Evolutionary conservation across 108 stramenopile species (phyloP), one percentile per base, ranked within the genome.

Genomic region (Pseudonitzschia multiseries): DNA sequence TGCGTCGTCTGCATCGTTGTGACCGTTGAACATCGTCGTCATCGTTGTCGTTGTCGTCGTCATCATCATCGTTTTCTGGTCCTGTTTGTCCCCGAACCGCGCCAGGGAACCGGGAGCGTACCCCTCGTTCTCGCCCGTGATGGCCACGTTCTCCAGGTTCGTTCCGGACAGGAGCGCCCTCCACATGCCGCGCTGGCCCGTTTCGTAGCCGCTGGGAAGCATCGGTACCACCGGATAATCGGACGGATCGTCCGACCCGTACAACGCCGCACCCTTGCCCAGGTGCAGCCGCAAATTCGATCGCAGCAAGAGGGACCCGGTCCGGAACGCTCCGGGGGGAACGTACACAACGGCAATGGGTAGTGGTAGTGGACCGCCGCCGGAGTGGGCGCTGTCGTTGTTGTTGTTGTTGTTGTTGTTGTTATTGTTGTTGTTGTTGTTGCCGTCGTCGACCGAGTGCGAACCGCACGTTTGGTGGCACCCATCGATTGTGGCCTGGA

Each of bases 121-220:
- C 3, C 66, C 66, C 8, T 48, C 21, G 28, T 67, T 67, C 6
- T 67, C 66, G 21, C 66, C 66, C 6, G 66, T 67, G 8, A 67
- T 29, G 18, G 44, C 40, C 18, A 67, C 66, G 28, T 67, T 67
- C 10, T 46, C 43, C 9, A 67, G 42, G 43, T 67, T 22, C 15
- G 40, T 43, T 50, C 66, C 66, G 20, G 44, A 26, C 20, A 67
- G 40, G 2, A 67, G 44, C 24, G 66, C 66, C 28, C 66, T 18
- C 3, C 4, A 67, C 66, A 67, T 67, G 28, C 44, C 20, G 4
- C 6, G 3, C 28, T 48, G 21, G 46, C 24, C 22, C 14, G 66
- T 67, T 26, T 21, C 42, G 44, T 67, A 67, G 12, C 66, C 66
- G 36, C 22, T 67, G n/a, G 66, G 66, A 26, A 67, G 22, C 66